Evolutionary conservation across 2,329 filamentous ascomycete genomes (phyloP), one percentile per base, ranked within the genome.

Genomic region (Monilinia vaccinii-corymbosi): DNA sequence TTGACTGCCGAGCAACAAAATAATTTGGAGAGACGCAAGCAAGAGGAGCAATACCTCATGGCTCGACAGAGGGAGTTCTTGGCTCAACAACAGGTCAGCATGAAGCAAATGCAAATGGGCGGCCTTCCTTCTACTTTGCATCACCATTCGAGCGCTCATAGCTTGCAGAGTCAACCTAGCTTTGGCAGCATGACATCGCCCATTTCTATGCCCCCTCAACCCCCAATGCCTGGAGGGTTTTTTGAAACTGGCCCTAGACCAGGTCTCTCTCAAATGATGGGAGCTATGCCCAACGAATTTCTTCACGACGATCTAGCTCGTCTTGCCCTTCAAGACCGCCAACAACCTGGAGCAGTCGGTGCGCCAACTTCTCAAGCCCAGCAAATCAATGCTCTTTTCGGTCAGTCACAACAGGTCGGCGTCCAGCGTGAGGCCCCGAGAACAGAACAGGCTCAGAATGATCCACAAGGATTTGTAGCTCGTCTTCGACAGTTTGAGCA

Each of bases 1-100:
- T 78, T 99, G 67, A 99, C 95, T 10, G 94, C 94, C 0, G 93
- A 97, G 70, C 94, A 99, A 74, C 94, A 99, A 72, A 99, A 99
- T 75, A 96, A 96, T 44, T 78, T 99, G 1, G 94, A 99, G 76
- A 84, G 94, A 58, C 83, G 94, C 56, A 99, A 99, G 77, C 94
- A 99, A 73, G 94, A 99, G 74, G 95, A 99, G 71, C 94, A 99
- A 72, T 96, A 94, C 72, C 80, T 96, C 40, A 95, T 97, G 84
- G 94, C 95, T 49, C 87, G 94, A 46, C 94, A 99, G 73, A 91
- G 96, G 67, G 94, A 99, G 72, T 90, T 91, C 67, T 82, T 97
- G 59, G 88, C 91, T 64, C 89, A 91, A 64, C 91, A 96, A 70
- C 91, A 96, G 70, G 85, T 91, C 61, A 80, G 85, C 55, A 87